These are phyloP conservation scores for Castanospermum australe DNA, from an alignment of 306 rosid species.

Conservation along the genomic window DNA sequence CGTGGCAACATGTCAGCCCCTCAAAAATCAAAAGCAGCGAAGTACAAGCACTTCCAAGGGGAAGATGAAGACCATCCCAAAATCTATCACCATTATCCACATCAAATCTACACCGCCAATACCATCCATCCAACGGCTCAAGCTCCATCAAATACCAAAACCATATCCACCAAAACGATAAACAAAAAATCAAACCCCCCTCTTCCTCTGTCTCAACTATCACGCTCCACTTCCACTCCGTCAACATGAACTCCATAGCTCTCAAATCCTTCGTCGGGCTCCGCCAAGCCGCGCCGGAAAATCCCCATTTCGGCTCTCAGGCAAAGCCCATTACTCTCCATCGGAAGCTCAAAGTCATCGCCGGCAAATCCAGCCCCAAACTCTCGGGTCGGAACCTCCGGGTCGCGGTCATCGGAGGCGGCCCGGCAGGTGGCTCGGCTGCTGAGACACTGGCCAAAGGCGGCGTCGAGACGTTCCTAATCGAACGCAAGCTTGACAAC, in stretches of 20 bases:
- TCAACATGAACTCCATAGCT: constrained; percentile 69
- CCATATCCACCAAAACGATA: constrained; percentile 56
- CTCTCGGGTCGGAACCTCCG: constrained; percentile 76
- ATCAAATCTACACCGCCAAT: constrained; percentile 41
- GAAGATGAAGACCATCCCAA: constrained; percentile 21
- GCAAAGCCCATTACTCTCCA: constrained; percentile 27
- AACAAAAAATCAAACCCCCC: neutral
- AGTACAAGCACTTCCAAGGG: neutral
- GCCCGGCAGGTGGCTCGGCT: constrained; percentile 84
- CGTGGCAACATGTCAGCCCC: constrained; percentile 54
- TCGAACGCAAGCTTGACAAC: constrained; percentile 92
- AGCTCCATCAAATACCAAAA: constrained; percentile 37
- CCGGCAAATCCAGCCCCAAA: constrained; percentile 67
- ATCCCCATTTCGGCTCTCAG: constrained; percentile 37
- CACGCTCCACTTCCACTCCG: neutral
- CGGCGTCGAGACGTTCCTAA: constrained; percentile 79
- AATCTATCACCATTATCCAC: constrained; percentile 53
- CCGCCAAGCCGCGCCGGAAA: constrained; percentile 71
- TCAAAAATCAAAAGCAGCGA: neutral
- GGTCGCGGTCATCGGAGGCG: constrained; percentile 87
- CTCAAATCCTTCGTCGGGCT: constrained; percentile 89
- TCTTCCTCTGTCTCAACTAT: neutral
- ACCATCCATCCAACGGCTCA: constrained; percentile 44
- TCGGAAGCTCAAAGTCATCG: constrained; percentile 47
- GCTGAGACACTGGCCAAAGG: constrained; percentile 85